Evolutionary conservation across 371 early-diverging fungal genomes (phyloP), one percentile per base, ranked within the genome.

Genomic region (Mucor sp.): DNA sequence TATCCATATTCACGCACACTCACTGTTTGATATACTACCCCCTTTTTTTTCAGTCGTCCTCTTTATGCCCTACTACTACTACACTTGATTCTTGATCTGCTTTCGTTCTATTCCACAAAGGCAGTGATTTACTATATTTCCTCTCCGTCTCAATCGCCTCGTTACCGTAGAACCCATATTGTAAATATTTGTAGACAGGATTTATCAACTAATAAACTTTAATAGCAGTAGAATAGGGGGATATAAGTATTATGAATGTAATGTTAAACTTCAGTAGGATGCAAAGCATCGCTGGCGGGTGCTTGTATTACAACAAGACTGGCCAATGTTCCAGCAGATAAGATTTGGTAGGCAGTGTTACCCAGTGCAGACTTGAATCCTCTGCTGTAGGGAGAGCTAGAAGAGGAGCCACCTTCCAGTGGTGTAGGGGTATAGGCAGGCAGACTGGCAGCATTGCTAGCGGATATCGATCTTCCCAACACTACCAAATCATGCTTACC

Each of bases 251-350:
- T 37, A 58, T n/a, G 3, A 14, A 41, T 15, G 11, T 14, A 19
- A 33, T 11, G 14, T 60, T 60, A 60, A 5, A 28, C 60, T 1
- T 60, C 60, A 60, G 43, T 27, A 25, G 19, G 60, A 43, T 60
- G 60, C 14, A 39, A 41, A 27, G 21, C 28, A 43, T 43, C 30
- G 25, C 39, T 28, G 15, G 27, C 48, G 37, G 70, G 65, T 37
- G 66, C 70, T 21, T 70, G 70, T 32, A 70, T 44, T 14, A 70
- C 70, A 25, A 70, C 66, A 23, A 70, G 39, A 58, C 70, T 70
- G 32, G 70, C 70, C 27, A 58, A 28, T n/a, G 65, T 62, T 8
- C 61, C 66, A n/a, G 58, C 43, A 15, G 61, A 57, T 9, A 70
- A 57, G 4, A 70, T 33, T 27, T 62, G 57, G 23, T 58, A 57